phyloP scores from a whole-genome alignment of 2,329 filamentous ascomycete species.

The Setomelanomma holmii region DNA sequence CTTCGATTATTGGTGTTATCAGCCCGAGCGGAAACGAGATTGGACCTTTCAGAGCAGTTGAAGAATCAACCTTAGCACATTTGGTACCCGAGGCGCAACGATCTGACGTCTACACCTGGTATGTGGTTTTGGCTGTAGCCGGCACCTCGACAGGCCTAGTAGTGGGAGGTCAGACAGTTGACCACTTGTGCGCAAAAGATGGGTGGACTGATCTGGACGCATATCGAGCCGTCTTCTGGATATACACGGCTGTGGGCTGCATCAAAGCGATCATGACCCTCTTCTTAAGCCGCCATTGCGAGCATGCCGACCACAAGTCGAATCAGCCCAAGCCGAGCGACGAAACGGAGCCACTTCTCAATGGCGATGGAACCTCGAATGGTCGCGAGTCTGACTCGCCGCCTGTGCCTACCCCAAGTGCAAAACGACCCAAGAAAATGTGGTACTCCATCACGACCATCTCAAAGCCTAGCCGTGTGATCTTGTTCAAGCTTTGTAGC shows the following conservation, averaged over 20 bases:
- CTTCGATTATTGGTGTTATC: conserved; percentile 49
- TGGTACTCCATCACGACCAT: conserved; percentile 60
- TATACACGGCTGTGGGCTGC: conserved; percentile 52
- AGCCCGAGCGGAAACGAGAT: conserved; percentile 51
- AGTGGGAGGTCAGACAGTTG: conserved; percentile 48
- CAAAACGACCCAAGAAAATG: conserved; percentile 20
- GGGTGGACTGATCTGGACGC: conserved; percentile 49
- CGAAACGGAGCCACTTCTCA: conserved; percentile 37
- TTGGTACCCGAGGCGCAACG: conserved; percentile 37
- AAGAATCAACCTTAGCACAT: conserved; percentile 49
- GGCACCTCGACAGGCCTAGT: conserved; percentile 44
- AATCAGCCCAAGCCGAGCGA: conserved; percentile 3
- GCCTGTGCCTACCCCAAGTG: conserved; percentile 18
- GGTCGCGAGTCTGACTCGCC: neutral
- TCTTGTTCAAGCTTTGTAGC: conserved; percentile 68
- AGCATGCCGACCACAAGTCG: conserved; percentile 28
- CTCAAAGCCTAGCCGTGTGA: conserved; percentile 60
- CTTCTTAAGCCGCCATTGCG: conserved; percentile 49
- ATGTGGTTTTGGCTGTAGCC: conserved; percentile 48
- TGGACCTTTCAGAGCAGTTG: conserved; percentile 50
- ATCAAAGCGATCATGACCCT: conserved; percentile 49
- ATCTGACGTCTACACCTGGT: conserved; percentile 51
- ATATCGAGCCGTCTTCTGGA: conserved; percentile 52
- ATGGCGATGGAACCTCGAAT: conserved; percentile 4
- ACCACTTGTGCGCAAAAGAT: conserved; percentile 33